Evolutionary conservation across 2,329 filamentous ascomycete species (phyloP).

Genomic region (Neocatenulostroma microsporum): DNA sequence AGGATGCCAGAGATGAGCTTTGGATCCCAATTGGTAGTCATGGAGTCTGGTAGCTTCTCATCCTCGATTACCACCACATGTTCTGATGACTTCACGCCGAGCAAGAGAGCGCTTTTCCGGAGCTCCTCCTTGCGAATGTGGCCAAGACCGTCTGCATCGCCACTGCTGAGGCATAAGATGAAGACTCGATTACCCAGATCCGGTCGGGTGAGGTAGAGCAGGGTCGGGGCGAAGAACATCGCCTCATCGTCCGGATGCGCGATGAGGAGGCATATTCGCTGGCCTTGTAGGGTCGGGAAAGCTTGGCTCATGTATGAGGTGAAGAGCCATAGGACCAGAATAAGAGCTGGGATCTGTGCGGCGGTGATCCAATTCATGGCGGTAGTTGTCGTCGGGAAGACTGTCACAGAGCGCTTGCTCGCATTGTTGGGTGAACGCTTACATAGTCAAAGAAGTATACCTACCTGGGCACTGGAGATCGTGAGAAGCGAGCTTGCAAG

Average conservation of each 20-base stretch:
- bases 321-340: conserved; percentile 41
- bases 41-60: conserved; percentile 78
- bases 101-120: conserved; percentile 64
- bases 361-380: conserved; percentile 38
- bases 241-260: conserved; percentile 98
- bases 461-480: too few relatives aligned
- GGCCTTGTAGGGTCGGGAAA: conserved; percentile 65
- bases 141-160: conserved; percentile 83
- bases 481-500: too few relatives aligned
- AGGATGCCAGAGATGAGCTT: conserved; percentile 63
- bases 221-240: conserved; percentile 95
- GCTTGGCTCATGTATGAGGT: conserved; percentile 38
- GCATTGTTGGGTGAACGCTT: too few relatives aligned
- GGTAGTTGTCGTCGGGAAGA: too few relatives aligned
- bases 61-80: conserved; percentile 84
- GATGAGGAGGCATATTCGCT: conserved; percentile 85
- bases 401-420: too few relatives aligned
- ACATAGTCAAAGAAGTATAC: too few relatives aligned
- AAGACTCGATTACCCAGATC: conserved; percentile 82
- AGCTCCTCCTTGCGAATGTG: conserved; percentile 76
- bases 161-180: conserved; percentile 85
- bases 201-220: conserved; percentile 74
- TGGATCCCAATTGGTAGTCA: conserved; percentile 70
- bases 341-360: conserved; percentile 33
- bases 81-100: conserved; percentile 66